Evolutionary conservation across 2,329 filamentous ascomycete species (phyloP).

Genomic region (Xylariaceae sp.): DNA sequence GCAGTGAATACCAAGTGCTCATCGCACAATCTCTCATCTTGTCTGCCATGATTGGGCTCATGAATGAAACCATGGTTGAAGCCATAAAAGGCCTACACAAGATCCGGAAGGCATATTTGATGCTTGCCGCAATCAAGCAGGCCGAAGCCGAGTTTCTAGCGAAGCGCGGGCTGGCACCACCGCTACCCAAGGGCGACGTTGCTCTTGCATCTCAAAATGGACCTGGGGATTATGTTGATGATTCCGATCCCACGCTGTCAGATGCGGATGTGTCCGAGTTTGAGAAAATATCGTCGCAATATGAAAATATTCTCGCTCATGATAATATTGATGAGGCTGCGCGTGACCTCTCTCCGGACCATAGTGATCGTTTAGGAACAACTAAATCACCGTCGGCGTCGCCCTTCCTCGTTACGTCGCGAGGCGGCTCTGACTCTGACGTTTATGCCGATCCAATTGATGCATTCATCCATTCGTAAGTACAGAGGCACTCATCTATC

Average conservation of each 20-base stretch:
- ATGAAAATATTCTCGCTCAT: conserved; percentile 41
- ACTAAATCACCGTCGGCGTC: not conserved
- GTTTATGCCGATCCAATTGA: conserved; percentile 72
- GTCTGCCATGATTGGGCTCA: conserved; percentile 77
- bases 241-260: conserved; percentile 45
- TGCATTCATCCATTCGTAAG: conserved; percentile 64
- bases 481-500: not conserved
- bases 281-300: conserved; percentile 41
- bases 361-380: conserved; percentile 5
- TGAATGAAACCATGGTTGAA: conserved; percentile 91
- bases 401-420: conserved; percentile 5
- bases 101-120: conserved; percentile 78
- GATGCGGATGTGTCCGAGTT: conserved; percentile 48
- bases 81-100: conserved; percentile 90
- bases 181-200: conserved; percentile 16
- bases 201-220: conserved; percentile 16
- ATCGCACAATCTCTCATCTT: conserved; percentile 73
- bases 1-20: conserved; percentile 80
- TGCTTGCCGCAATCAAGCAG: conserved; percentile 72
- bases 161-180: conserved; percentile 29
- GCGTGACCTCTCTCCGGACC: conserved; percentile 22
- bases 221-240: conserved; percentile 25
- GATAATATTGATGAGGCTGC: conserved; percentile 21
- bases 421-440: conserved; percentile 51
- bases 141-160: conserved; percentile 58